Conservation (phyloP, 106 monocot species). For the Alisma plantagoaquatica region DNA sequence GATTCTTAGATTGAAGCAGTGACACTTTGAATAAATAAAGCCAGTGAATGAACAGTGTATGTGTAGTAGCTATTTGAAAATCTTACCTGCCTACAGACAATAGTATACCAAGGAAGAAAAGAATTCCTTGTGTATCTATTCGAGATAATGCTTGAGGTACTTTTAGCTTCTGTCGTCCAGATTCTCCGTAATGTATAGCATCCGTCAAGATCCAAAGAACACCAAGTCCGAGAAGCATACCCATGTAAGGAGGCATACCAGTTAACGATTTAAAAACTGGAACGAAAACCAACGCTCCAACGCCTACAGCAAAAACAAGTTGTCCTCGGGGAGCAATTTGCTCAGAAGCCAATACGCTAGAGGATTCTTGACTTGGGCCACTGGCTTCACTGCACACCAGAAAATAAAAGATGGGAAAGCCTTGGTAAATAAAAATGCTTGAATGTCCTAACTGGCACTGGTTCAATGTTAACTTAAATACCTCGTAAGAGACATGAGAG, state of each 20-base stretch:
- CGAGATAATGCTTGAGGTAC: slow-evolving; percentile 95
- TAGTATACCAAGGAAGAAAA: slow-evolving; percentile 94
- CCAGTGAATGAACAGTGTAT: no score
- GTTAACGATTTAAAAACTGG: slow-evolving; percentile 87
- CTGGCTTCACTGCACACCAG: slow-evolving; percentile 59
- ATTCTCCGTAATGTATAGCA: slow-evolving; percentile 94
- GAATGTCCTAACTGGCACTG: no score
- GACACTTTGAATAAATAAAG: no score
- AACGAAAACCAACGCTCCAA: slow-evolving; percentile 82
- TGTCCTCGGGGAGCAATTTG: slow-evolving; percentile 97
- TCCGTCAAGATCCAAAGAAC: slow-evolving; percentile 97
- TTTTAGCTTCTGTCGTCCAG: slow-evolving; percentile 79
- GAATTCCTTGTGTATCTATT: slow-evolving; percentile 92
- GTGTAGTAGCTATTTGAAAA: no score
- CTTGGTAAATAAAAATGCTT: not conserved
- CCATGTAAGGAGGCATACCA: slow-evolving; percentile 90
- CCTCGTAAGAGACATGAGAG: slow-evolving; percentile 96
- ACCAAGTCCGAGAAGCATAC: slow-evolving; percentile 86
- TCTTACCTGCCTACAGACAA: slow-evolving; percentile 89
- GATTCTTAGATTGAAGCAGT: no score
- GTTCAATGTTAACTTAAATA: no score
- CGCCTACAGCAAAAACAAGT: slow-evolving; percentile 84
- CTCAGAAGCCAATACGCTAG: slow-evolving; percentile 58
- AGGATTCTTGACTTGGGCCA: slow-evolving; percentile 36
- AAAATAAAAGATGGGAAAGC: not conserved